Percentiles rank a stretch among this genome's conserved stretches.
These are phyloP conservation scores for Candida pseudoglaebosa DNA, from an alignment of 805 yeast species.

Conservation along the genomic window DNA sequence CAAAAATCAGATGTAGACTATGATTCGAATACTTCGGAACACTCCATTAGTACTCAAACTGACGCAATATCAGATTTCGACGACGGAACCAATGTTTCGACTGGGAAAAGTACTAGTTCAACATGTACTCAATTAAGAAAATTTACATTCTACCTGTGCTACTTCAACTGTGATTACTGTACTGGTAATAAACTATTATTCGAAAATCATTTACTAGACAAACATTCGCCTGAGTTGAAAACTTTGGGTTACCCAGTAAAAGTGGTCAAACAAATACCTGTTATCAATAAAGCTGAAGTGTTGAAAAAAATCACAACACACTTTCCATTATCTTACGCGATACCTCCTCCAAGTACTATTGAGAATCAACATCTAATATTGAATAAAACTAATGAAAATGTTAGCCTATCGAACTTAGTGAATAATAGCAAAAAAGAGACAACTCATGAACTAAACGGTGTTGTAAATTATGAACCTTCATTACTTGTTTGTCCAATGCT, in stretches of 20 bases:
- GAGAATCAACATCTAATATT: too few relatives aligned
- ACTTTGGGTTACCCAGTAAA: conserved; percentile 25
- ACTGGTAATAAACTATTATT: conserved; percentile 25
- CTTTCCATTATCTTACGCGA: conserved; percentile 20
- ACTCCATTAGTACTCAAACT: background rate
- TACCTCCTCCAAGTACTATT: too few relatives aligned
- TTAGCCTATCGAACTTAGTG: background rate
- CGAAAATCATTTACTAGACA: conserved; percentile 21
- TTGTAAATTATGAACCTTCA: background rate
- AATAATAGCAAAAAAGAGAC: background rate
- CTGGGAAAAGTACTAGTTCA: too few relatives aligned
- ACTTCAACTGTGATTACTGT: conserved; percentile 24
- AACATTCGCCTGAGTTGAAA: conserved; percentile 16
- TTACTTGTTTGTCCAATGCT: conserved; percentile 27
- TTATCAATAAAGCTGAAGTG: background rate
- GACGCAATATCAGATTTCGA: background rate
- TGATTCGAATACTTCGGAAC: background rate
- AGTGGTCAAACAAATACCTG: background rate
- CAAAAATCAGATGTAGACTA: background rate
- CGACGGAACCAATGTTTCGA: background rate
- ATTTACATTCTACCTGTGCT: conserved; percentile 18
- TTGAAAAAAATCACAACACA: conserved; percentile 6
- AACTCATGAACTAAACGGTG: background rate
- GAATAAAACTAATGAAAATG: background rate
- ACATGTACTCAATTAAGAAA: background rate